Conservation (phyloP, 148 eudicot genomes). For the Hydrangea macrophylla region DNA sequence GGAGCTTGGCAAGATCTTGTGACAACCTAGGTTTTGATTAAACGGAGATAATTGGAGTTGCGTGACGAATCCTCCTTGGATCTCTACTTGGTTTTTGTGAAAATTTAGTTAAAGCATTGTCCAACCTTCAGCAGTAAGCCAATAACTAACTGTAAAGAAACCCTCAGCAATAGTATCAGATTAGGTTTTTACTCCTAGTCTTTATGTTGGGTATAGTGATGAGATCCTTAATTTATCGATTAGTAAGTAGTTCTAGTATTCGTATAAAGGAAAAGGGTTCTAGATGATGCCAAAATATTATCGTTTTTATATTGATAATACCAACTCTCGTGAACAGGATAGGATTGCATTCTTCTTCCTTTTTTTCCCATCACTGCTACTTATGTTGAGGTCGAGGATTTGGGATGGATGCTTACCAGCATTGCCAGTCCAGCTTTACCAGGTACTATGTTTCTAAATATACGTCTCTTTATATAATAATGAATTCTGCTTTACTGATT, state of each 20-base stretch:
- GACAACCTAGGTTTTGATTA: too few species aligned
- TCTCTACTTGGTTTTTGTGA: too few species aligned
- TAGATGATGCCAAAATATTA: neutral
- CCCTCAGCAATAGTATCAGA: neutral
- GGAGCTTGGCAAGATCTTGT: too few species aligned
- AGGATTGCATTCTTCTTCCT: constrained; percentile 81
- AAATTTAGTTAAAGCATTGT: too few species aligned
- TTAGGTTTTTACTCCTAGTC: neutral
- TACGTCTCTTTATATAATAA: neutral
- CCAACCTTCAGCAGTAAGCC: too few species aligned
- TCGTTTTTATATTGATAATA: neutral
- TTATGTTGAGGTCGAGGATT: constrained; percentile 54
- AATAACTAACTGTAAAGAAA: too few species aligned
- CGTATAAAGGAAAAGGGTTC: neutral
- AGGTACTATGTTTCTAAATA: constrained; percentile 39
- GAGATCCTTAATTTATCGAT: too few species aligned
- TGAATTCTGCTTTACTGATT: neutral
- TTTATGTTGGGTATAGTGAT: neutral
- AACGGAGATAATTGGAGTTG: too few species aligned
- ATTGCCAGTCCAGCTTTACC: constrained; percentile 90
- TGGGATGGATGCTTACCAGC: constrained; percentile 97
- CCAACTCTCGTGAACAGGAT: constrained; percentile 56
- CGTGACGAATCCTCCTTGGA: too few species aligned
- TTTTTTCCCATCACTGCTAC: constrained; percentile 71
- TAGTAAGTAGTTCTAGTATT: neutral